Evolutionary conservation across 805 yeast species (phyloP), one percentile per base, ranked within the genome.

Genomic region (Tetrapisispora nanseiensis): DNA sequence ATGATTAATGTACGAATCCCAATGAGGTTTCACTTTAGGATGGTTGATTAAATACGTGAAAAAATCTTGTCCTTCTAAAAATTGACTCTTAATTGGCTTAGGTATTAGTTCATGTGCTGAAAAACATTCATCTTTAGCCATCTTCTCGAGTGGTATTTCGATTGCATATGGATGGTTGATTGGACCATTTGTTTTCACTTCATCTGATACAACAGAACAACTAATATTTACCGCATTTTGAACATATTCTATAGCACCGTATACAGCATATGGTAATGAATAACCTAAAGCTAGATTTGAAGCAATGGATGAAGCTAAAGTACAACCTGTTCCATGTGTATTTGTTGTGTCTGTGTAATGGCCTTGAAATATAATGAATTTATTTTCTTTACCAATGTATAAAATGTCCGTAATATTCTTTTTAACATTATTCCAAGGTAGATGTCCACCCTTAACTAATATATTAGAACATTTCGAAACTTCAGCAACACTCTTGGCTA

Each of bases 321-420:
- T 83, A 61, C 96, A 87, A 1, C 96, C 96, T 3, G 95, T 85
- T 11, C 96, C 96, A 59, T 87, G 96, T 1, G 85, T 77, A 53
- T 80, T 75, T 2, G 62, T 59, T 0, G 86, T 67, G 6, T 63
- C 52, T 3, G 71, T 55, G 42, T 55, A 70, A 1, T 58, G 61
- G 16, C 81, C 78, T 40, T 66, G 69, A 54, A 69, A 78, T 1
- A 76, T 51, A 0, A 71, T 64, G 37, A 63, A 57, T 2, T 52
- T 47, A 12, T 66, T 65, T 2, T 52, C 50, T 1, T 52, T 41
- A 6, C 74, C 65, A 39, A 74, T 67, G 51, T 73, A 78, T 18
- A 83, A 62, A 1, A 80, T 66, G 55, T 79, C 86, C 11, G 70
- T 63, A 12, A 81, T 68, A n/a, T 52, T 51, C 9, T 64, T 62